Evolutionary conservation across 2,329 filamentous ascomycete genomes (phyloP).

Genomic region (Orbilia quercus): DNA sequence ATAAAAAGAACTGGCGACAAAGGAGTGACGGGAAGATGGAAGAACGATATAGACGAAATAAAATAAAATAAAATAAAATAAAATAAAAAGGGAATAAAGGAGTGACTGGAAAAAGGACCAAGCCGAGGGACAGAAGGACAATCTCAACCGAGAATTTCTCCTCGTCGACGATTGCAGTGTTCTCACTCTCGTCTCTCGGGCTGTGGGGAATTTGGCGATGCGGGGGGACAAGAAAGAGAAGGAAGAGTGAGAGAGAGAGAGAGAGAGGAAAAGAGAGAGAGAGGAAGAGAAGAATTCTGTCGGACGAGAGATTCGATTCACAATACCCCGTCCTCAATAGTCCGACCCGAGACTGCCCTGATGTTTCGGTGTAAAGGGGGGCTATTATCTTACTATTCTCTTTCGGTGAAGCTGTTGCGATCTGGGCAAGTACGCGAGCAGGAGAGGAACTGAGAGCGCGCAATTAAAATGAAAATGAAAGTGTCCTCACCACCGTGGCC

Average conservation of each 20-base stretch:
- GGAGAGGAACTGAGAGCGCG: slow-evolving; percentile 23
- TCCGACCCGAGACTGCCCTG: no score
- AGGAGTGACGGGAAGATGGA: slow-evolving; percentile 26
- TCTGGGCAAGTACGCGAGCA: slow-evolving; percentile 13
- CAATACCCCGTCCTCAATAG: not conserved
- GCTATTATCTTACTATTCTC: slow-evolving; percentile 36
- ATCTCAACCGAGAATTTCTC: slow-evolving; percentile 11
- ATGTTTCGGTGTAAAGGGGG: slow-evolving; percentile 1
- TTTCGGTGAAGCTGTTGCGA: slow-evolving; percentile 34
- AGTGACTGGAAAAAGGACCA: slow-evolving; percentile 27
- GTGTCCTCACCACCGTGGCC: slow-evolving; percentile 7
- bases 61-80: slow-evolving; percentile 33
- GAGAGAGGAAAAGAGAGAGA: slow-evolving; percentile 6
- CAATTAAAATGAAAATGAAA: slow-evolving; percentile 24
- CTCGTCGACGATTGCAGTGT: slow-evolving; percentile 14
- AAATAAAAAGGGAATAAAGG: slow-evolving; percentile 29
- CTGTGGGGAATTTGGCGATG: slow-evolving; percentile 40
- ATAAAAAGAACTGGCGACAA: slow-evolving; percentile 18
- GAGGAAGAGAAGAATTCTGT: slow-evolving; percentile 2
- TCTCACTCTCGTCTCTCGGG: slow-evolving; percentile 27
- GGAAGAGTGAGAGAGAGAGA: slow-evolving; percentile 9
- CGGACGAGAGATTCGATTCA: slow-evolving; percentile 21
- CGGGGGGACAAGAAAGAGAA: slow-evolving; percentile 12
- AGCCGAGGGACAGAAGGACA: slow-evolving; percentile 16
- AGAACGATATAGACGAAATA: slow-evolving; percentile 9